Conservation (phyloP, 805 yeast genomes). For the Dipodascopsis uninucleata region DNA sequence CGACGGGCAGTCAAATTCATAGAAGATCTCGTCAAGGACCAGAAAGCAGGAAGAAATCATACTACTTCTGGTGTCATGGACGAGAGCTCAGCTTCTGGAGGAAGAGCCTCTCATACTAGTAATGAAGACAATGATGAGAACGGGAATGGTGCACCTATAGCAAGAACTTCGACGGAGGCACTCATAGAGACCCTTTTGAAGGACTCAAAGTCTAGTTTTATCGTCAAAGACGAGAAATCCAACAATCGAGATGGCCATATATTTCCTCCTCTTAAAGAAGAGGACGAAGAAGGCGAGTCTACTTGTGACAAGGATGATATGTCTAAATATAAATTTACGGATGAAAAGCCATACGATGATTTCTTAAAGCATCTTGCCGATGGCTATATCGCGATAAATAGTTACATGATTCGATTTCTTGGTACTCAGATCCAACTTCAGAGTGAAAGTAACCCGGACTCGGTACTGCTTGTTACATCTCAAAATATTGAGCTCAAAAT, state of each 20-base stretch:
- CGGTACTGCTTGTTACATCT: slow-evolving; percentile 67
- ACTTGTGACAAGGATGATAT: slow-evolving; percentile 1
- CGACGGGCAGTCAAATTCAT: slow-evolving; percentile 50
- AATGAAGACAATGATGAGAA: slow-evolving; percentile 2
- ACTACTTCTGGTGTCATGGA: not conserved
- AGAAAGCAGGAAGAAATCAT: slow-evolving; percentile 16
- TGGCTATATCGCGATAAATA: slow-evolving; percentile 38
- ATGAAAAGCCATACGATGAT: slow-evolving; percentile 29
- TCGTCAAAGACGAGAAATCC: slow-evolving; percentile 17
- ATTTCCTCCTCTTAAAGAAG: slow-evolving; percentile 1
- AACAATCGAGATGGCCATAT: not conserved
- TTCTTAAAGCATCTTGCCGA: slow-evolving; percentile 37
- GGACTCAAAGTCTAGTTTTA: slow-evolving; percentile 19
- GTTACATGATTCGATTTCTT: slow-evolving; percentile 62
- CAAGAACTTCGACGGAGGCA: slow-evolving; percentile 17
- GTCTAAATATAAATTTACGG: slow-evolving; percentile 51
- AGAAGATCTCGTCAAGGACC: slow-evolving; percentile 47
- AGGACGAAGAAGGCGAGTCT: slow-evolving; percentile 8
- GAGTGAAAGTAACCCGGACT: slow-evolving; percentile 48
- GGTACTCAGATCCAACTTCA: slow-evolving; percentile 81
- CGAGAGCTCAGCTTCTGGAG: not conserved
- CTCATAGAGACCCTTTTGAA: slow-evolving; percentile 19
- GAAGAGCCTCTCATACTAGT: slow-evolving; percentile 1
- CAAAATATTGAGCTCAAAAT: slow-evolving; percentile 68
- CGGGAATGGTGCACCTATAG: slow-evolving; percentile 5